Percentiles rank a stretch among this genome's conserved stretches.
Conservation (phyloP, 129 eudicot genomes). For the Pittosporum tobira region DNA sequence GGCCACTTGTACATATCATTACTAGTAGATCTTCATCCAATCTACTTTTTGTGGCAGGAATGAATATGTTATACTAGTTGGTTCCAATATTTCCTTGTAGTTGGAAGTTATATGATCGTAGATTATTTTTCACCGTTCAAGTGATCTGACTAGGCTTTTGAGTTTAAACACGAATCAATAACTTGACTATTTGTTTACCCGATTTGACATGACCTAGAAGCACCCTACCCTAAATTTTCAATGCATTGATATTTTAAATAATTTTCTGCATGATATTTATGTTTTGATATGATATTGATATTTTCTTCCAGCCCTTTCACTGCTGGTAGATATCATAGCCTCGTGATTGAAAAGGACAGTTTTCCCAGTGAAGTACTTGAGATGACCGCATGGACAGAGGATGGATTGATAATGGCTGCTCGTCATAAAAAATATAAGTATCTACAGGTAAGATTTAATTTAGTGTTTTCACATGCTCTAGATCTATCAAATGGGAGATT, state of each 20-base stretch:
- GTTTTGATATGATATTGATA: neutral
- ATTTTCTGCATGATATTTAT: too few relatives aligned
- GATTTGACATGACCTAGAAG: too few relatives aligned
- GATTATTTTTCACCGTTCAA: too few relatives aligned
- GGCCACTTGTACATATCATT: too few relatives aligned
- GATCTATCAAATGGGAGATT: neutral
- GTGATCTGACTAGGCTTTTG: neutral
- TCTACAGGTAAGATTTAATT: constrained; percentile 45
- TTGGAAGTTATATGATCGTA: too few relatives aligned
- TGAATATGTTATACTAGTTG: neutral
- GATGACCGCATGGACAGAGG: constrained; percentile 99
- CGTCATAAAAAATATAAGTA: constrained; percentile 71
- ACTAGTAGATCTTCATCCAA: too few relatives aligned
- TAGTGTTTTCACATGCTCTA: neutral
- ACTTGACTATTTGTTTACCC: neutral
- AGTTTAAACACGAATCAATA: neutral
- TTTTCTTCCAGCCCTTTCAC: constrained; percentile 66
- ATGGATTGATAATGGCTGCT: constrained; percentile 95
- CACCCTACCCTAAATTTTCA: neutral
- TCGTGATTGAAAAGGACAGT: constrained; percentile 81
- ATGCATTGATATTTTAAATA: neutral
- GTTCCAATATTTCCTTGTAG: neutral
- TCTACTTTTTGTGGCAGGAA: neutral
- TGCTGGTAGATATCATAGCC: constrained; percentile 97
- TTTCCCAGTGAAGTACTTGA: constrained; percentile 80